phyloP scores from a whole-genome alignment of 202 grass and related monocot species.

The Thinopyrum obtusiflorum region DNA sequence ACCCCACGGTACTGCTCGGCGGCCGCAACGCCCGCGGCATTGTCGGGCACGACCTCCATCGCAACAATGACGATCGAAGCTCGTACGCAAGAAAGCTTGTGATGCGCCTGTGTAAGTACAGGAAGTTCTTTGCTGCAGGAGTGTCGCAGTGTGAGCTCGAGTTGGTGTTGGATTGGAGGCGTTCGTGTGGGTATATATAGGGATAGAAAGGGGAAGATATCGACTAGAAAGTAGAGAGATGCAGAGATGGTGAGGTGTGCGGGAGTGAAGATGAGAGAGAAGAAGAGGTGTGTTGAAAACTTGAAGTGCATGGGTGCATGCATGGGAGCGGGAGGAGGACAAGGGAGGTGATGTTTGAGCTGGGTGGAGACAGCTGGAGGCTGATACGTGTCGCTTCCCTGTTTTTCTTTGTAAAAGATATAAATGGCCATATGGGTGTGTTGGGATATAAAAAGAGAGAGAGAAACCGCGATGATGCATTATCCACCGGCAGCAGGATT shows the following conservation, averaged over 20 bases:
- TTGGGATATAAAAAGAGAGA: constrained; percentile 3
- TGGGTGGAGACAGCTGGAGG: constrained; percentile 57
- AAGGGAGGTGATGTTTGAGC: constrained; percentile 15
- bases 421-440: not conserved
- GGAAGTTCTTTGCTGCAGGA: not conserved
- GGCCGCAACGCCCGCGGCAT: not conserved
- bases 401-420: not conserved
- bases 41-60: constrained; percentile 30
- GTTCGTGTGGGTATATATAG: constrained; percentile 15
- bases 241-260: not conserved
- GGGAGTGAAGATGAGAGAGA: constrained; percentile 9
- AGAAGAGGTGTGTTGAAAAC: constrained; percentile 2
- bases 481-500: constrained; percentile 43
- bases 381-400: constrained; percentile 30
- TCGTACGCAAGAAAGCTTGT: not conserved
- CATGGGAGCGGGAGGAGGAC: constrained; percentile 27
- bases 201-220: not conserved
- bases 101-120: not conserved
- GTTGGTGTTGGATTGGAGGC: constrained; percentile 23
- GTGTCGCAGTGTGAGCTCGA: not conserved
- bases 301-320: constrained; percentile 36
- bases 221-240: not conserved
- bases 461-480: constrained; percentile 25
- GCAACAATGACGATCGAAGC: not conserved
- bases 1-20: constrained; percentile 62